Evolutionary conservation across 306 rosid species (phyloP).

Genomic region (Vigna hirtella): DNA sequence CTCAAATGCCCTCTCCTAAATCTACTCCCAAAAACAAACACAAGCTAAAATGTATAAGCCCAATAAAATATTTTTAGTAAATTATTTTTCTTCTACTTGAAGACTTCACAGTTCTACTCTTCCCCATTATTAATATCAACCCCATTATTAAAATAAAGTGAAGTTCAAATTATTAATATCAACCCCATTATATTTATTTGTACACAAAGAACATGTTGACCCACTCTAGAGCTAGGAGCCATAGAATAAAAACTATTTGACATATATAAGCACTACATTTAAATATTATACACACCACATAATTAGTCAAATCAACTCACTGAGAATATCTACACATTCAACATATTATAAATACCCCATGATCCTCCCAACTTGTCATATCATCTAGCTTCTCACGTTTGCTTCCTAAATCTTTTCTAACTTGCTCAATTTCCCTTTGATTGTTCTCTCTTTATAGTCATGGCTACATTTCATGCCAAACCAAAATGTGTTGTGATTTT

Average conservation of each 20-base stretch:
- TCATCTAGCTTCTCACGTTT: not conserved
- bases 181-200: not conserved
- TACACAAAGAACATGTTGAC: not conserved
- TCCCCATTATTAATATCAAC: not conserved
- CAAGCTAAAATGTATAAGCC: too few relatives aligned
- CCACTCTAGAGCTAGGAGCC: not conserved
- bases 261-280: not conserved
- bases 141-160: too few relatives aligned
- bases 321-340: not conserved
- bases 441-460: not conserved
- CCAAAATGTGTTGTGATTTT: conserved; percentile 25
- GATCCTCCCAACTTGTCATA: not conserved
- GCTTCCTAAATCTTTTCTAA: not conserved
- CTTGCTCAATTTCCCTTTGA: not conserved
- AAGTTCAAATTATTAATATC: not conserved
- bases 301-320: conserved; percentile 37
- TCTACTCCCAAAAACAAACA: too few relatives aligned
- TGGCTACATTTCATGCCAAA: conserved; percentile 37
- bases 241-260: conserved; percentile 13
- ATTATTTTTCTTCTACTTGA: too few relatives aligned
- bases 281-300: not conserved
- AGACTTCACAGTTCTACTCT: not conserved
- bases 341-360: conserved; percentile 36
- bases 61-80: too few relatives aligned
- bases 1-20: too few relatives aligned